These are phyloP conservation scores for Starmerella etchellsii DNA, from an alignment of 805 yeast genomes.

Conservation along the genomic window DNA sequence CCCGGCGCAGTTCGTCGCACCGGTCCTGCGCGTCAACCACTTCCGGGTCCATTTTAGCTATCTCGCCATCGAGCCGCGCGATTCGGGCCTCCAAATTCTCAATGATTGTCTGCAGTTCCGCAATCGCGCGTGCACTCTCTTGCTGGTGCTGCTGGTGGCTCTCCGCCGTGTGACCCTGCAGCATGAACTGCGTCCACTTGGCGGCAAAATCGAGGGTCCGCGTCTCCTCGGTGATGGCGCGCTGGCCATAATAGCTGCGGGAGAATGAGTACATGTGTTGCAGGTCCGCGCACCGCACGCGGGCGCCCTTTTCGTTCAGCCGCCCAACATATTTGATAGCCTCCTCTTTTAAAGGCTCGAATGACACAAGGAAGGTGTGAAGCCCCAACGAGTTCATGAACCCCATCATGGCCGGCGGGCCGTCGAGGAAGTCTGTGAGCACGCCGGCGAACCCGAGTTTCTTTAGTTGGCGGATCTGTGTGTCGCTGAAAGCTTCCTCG, in stretches of 20 bases:
- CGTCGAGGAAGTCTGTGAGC: slow-evolving; percentile 54
- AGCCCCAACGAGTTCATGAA: slow-evolving; percentile 18
- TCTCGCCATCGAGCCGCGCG: not conserved
- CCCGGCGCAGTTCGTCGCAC: not conserved
- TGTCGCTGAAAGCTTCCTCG: slow-evolving; percentile 39
- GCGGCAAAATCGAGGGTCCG: not conserved
- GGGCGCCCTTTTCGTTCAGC: not conserved
- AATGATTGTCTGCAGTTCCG: not conserved
- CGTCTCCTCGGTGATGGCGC: slow-evolving; percentile 1
- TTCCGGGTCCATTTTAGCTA: not conserved
- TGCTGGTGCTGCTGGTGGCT: not conserved
- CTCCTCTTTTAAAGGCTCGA: not conserved
- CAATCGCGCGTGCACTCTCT: not conserved
- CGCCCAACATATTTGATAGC: not conserved
- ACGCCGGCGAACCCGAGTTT: slow-evolving; percentile 68
- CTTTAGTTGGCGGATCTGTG: slow-evolving; percentile 28
- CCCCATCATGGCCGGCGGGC: slow-evolving; percentile 56
- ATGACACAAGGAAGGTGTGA: slow-evolving; percentile 22
- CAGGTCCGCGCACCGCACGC: slow-evolving; percentile 1
- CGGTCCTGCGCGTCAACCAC: not conserved
- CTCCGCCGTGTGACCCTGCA: not conserved
- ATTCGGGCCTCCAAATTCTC: not conserved
- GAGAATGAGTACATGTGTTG: not conserved
- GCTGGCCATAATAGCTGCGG: slow-evolving; percentile 8
- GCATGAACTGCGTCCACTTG: slow-evolving; percentile 8